Base-by-base conservation (phyloP, 108 stramenopile genomes). In the Skeletonema menzelii region DNA sequence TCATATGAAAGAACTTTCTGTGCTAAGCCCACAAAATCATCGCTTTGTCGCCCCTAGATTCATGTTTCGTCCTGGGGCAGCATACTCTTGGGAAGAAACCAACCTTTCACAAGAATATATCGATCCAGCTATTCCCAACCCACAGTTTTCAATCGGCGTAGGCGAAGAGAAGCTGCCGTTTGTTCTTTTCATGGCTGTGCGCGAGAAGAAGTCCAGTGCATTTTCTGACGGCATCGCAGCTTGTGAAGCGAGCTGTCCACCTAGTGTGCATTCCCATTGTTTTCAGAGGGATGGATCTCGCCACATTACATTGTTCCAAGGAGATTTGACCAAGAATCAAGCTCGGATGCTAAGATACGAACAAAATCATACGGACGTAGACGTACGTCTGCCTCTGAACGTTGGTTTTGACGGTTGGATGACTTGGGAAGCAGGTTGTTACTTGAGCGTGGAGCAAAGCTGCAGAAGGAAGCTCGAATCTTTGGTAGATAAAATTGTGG, bases 41-140 rank as follows among this genome's bases (percentile, higher is more conserved):
- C 85, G 92, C 31, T 90, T 94, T 73, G 83, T 94, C 8, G 82
- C 86, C 8, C 90, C 92, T 13, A 87, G 87, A 14, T 94, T 91
- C 69, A 94, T 94, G 92, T 86, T 40, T 53, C 83, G 77, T 57
- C 83, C 69, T 20, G 77, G 70, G 5, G 71, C 83, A 30, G 37
- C 47, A 6, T 89, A 85, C 57, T 85, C 86, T 12, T 89, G 88
- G 88, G 85, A 82, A 13, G 73, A 75, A 46, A 17, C 15, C 49
- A 53, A 42, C 19, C 7, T n/a, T 7, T 7, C 46, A 17, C 5
- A 47, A 24, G 49, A 53, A 20, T 53, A 53, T 8, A 22, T 24
- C 24, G 22, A 53, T 10, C 49, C 49, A 24, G 49, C 8, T 5
- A 22, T 53, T 2, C 49, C 49, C 22, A 53, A 53, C 10, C 22